These are phyloP conservation scores for Wilhelminamyces savonicus DNA, from an alignment of 805 yeast species.

Conservation along the genomic window DNA sequence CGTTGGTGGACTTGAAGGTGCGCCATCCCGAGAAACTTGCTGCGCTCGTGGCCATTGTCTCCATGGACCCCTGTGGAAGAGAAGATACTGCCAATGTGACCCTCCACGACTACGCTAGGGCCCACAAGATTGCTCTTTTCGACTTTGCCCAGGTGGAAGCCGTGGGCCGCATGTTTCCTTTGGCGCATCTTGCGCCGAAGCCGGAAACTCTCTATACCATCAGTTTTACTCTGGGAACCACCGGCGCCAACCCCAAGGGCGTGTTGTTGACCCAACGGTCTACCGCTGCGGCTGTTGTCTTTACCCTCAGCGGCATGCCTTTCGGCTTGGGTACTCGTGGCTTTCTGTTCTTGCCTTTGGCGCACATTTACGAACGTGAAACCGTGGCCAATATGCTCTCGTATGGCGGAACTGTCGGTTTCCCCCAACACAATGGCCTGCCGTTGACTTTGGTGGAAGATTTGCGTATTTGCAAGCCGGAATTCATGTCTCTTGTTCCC, in stretches of 20 bases:
- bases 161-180: slow-evolving; percentile 16
- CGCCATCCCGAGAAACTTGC: slow-evolving; percentile 2
- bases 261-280: slow-evolving; percentile 16
- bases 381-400: slow-evolving; percentile 13
- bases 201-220: slow-evolving; percentile 16
- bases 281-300: slow-evolving; percentile 12
- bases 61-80: slow-evolving; percentile 7
- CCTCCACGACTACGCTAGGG: not conserved
- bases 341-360: slow-evolving; percentile 24
- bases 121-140: slow-evolving; percentile 10
- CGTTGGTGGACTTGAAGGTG: slow-evolving; percentile 5
- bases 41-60: slow-evolving; percentile 7
- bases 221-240: slow-evolving; percentile 22
- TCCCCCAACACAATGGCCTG: slow-evolving; percentile 16
- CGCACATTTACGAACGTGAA: slow-evolving; percentile 32
- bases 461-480: slow-evolving; percentile 17
- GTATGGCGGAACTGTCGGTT: slow-evolving; percentile 20
- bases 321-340: not conserved
- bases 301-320: not conserved
- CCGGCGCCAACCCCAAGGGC: slow-evolving; percentile 21
- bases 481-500: slow-evolving; percentile 19
- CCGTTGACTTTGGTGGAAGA: slow-evolving; percentile 20
- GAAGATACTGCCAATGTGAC: not conserved
- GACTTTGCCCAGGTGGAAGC: slow-evolving; percentile 15
- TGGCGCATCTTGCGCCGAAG: slow-evolving; percentile 8